Conservation (phyloP, 2,329 filamentous ascomycete genomes). For the Trichophyton simii region DNA sequence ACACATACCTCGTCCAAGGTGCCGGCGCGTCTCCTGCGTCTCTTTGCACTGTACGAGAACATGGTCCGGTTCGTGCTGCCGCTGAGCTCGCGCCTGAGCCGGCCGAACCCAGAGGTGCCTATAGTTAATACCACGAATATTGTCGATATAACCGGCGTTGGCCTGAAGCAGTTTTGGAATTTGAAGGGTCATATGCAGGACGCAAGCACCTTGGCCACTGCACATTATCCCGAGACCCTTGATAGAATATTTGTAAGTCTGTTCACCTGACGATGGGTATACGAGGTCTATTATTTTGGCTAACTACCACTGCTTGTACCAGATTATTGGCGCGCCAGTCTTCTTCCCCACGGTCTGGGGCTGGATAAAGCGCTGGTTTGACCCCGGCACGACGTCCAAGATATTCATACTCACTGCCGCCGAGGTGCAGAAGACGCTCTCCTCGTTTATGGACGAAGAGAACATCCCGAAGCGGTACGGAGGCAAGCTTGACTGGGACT, state of each 20-base stretch:
- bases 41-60: slow-evolving; percentile 91
- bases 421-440: slow-evolving; percentile 65
- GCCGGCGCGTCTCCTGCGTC: slow-evolving; percentile 62
- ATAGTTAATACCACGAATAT: slow-evolving; percentile 91
- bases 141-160: slow-evolving; percentile 79
- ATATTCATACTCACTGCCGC: slow-evolving; percentile 72
- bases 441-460: slow-evolving; percentile 64
- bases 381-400: slow-evolving; percentile 86
- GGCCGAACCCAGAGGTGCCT: slow-evolving; percentile 64
- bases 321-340: slow-evolving; percentile 75
- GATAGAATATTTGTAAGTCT: slow-evolving; percentile 60
- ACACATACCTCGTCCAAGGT: slow-evolving; percentile 46
- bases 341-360: slow-evolving; percentile 89
- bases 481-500: slow-evolving; percentile 70
- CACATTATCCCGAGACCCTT: slow-evolving; percentile 88
- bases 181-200: slow-evolving; percentile 88
- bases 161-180: slow-evolving; percentile 91
- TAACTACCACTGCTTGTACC: not conserved
- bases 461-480: slow-evolving; percentile 87
- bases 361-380: slow-evolving; percentile 93
- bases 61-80: slow-evolving; percentile 78
- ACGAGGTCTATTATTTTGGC: not conserved
- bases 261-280: not conserved
- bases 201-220: slow-evolving; percentile 74
- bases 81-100: slow-evolving; percentile 64